Evolutionary conservation across 106 monocot genomes (phyloP).

Genomic region (Dendrobium chrysotoxum): DNA sequence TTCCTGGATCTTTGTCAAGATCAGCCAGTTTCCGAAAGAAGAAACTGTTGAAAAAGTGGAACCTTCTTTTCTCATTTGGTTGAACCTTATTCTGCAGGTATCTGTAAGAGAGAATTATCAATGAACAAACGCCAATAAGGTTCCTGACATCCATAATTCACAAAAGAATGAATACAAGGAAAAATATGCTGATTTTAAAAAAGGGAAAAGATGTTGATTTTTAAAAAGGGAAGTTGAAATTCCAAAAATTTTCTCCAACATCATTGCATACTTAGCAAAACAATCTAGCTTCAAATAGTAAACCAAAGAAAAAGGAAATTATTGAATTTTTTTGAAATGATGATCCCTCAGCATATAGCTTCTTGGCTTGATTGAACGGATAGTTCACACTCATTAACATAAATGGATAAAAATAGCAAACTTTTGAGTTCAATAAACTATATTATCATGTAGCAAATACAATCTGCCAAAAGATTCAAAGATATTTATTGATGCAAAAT

Average conservation of each 20-base stretch:
- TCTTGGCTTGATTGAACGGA: no score
- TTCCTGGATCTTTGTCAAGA: slow-evolving; percentile 73
- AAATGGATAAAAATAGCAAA: no score
- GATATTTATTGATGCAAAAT: no score
- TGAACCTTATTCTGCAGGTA: slow-evolving; percentile 68
- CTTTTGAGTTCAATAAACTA: no score
- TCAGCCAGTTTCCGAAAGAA: slow-evolving; percentile 96
- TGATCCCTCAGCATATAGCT: no score
- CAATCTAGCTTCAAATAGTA: neutral
- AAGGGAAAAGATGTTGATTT: neutral
- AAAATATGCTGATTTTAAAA: neutral
- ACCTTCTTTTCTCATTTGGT: slow-evolving; percentile 39
- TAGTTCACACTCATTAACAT: no score
- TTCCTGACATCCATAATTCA: neutral
- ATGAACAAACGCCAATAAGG: neutral
- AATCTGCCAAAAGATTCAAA: no score
- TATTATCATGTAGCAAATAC: no score
- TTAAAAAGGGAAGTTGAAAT: neutral
- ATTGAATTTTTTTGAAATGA: neutral
- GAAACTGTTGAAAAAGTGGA: slow-evolving; percentile 98
- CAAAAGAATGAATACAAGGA: neutral
- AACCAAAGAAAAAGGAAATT: neutral
- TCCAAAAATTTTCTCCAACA: neutral
- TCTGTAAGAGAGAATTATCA: slow-evolving; percentile 34
- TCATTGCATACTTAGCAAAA: neutral